Base-by-base conservation (phyloP, 2,329 filamentous ascomycete species). In the Trichoderma afroharzianum region DNA sequence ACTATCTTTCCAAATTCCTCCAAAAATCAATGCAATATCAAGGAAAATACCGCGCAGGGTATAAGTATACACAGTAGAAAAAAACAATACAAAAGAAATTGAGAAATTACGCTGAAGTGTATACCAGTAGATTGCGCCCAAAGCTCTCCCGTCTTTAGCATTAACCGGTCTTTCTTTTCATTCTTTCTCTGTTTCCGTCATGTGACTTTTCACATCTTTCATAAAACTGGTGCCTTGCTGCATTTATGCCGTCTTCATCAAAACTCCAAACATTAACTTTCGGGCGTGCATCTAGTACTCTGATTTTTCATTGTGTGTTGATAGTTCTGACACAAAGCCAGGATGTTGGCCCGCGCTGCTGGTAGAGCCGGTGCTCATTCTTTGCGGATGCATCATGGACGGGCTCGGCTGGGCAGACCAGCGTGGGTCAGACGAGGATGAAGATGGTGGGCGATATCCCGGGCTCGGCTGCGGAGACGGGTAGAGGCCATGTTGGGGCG, bases 291-390 rank as follows among this genome's bases (percentile, higher is more conserved):
- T 33, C 32, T 71, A 73, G 73, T 86, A 77, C 77, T 87, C 85
- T 74, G 86, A 85, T 0, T 73, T 76, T 79, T 88, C 86, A 9
- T 76, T 77, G 72, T 88, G 86, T 3, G 86, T 82, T 3, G 84
- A 72, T 30, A 88, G 73, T 70, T 86, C 85, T 0, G 81, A 79
- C 0, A 83, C 74, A 70, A 83, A 85, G n/a, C 80, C n/a, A 83
- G 82, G 0, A 82, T 76, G 2, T 76, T 79, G 0, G 84, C 84
- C 0, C 82, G 85, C 2, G 77, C 77, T 74, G n/a, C 70, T 68
- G 6, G 71, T 68, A 57, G 77, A 81, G 68, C 71, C 73, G 68
- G 75, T 72, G 70, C 78, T 80, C 47, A 72, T 72, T 15, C 78
- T 74, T 9, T 77, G 75, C 6, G 74, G 76, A 18, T 77, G 77